Evolutionary conservation across 495 filamentous ascomycete species (phyloP).

Genomic region (Penicillium soppii): DNA sequence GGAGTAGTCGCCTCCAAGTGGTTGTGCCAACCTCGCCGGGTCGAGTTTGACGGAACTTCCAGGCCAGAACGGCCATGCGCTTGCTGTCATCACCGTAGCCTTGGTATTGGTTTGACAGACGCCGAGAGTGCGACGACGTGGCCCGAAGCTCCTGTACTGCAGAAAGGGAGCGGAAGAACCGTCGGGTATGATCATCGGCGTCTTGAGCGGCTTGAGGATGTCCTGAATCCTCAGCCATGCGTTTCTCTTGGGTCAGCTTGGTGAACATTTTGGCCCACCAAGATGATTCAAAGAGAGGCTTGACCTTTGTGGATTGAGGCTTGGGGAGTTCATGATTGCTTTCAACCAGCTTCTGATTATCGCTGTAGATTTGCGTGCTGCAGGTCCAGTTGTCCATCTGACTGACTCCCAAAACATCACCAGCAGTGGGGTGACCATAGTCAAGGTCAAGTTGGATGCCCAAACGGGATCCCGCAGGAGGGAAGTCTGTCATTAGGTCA

Average conservation of each 20-base stretch:
- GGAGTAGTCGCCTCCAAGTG: slow-evolving; percentile 51
- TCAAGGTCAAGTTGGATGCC: slow-evolving; percentile 48
- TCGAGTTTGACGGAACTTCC: slow-evolving; percentile 52
- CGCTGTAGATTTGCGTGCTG: slow-evolving; percentile 45
- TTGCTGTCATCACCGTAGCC: slow-evolving; percentile 34
- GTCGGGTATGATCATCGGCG: slow-evolving; percentile 38
- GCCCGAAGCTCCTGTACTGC: slow-evolving; percentile 53
- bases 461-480: slow-evolving; percentile 38
- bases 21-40: slow-evolving; percentile 48
- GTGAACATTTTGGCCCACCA: slow-evolving; percentile 53
- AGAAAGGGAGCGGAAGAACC: slow-evolving; percentile 43
- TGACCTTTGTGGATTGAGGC: slow-evolving; percentile 42
- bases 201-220: slow-evolving; percentile 33
- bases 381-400: slow-evolving; percentile 50
- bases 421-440: slow-evolving; percentile 36
- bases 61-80: slow-evolving; percentile 51
- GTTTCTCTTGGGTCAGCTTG: slow-evolving; percentile 39
- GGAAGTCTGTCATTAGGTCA: slow-evolving; percentile 46
- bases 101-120: slow-evolving; percentile 32
- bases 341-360: slow-evolving; percentile 33
- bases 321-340: slow-evolving; percentile 36
- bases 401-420: slow-evolving; percentile 35
- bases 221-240: slow-evolving; percentile 35
- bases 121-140: slow-evolving; percentile 28
- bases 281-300: slow-evolving; percentile 45